Base-by-base conservation (phyloP, 2,329 filamentous ascomycete genomes). In the Trichoderma sp. region DNA sequence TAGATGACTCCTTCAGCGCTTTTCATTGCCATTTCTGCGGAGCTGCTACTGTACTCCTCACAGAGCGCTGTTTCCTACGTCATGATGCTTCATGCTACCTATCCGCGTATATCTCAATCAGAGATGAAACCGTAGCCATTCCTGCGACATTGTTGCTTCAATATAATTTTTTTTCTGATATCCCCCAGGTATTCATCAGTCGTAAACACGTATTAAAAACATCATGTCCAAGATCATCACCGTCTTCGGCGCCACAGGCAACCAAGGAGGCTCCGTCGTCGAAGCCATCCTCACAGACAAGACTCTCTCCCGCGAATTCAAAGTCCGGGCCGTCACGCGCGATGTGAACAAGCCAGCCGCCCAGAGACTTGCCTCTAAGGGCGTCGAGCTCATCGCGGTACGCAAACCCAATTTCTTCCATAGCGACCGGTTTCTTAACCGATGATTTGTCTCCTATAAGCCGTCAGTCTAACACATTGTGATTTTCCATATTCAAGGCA, bases 201-300 rank as follows among this genome's bases (percentile, higher is more conserved):
- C 10, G 34, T 39, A 14, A 39, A 14, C 34, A 14, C 12, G 3
- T 14, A 39, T 14, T 14, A 14, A 39, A 14, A 30, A 5, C 51
- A 44, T 17, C 56, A 75, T 77, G 75, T 78, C 79, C 68, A 78
- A 78, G 66, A 72, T 78, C 54, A 68, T 79, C 24, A 75, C 77
- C 14, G 78, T 81, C n/a, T 82, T 82, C 57, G 81, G 81, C 28
- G 80, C 79, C 60, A 83, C 81, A 3, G 81, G 81, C 64, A 77
- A 78, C 67, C 82, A 85, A 71, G 82, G 82, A 48, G 78, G 78
- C 43, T 81, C 80, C 34, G 79, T 84, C 34, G 75, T 83, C 63
- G 67, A 72, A 3, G 73, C 75, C 59, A 76, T 84, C 67, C 79
- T 84, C 66, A 75, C 75, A 61, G 79, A 85, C 74, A 70, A 81